These are phyloP conservation scores for Cladophialophora immunda DNA, from an alignment of 2,329 filamentous ascomycete genomes.

Conservation along the genomic window DNA sequence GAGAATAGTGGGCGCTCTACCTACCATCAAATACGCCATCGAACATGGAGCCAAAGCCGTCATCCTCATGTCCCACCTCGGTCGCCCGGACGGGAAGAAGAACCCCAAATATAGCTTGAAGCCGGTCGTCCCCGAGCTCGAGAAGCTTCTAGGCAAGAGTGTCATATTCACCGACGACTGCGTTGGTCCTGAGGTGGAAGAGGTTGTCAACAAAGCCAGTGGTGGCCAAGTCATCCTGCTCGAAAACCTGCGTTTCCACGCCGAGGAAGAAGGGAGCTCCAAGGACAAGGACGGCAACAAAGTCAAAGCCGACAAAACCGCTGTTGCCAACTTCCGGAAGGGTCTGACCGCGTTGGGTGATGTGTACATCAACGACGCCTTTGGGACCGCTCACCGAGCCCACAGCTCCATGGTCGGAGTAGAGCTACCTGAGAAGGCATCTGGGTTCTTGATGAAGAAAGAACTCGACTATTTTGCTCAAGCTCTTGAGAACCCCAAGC, in stretches of 20 bases:
- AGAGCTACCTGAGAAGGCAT: slow-evolving; percentile 93
- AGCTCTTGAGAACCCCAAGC: slow-evolving; percentile 89
- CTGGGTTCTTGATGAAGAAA: slow-evolving; percentile 99
- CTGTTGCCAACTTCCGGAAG: slow-evolving; percentile 94
- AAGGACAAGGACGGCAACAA: slow-evolving; percentile 97
- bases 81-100: slow-evolving; percentile 87
- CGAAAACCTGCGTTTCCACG: slow-evolving; percentile 98
- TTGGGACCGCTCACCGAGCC: slow-evolving; percentile 96
- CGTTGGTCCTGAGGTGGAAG: slow-evolving; percentile 89
- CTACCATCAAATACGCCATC: slow-evolving; percentile 93
- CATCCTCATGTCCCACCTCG: slow-evolving; percentile 97
- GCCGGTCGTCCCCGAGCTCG: slow-evolving; percentile 88
- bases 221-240: slow-evolving; percentile 86
- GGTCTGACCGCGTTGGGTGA: slow-evolving; percentile 93
- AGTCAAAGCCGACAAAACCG: slow-evolving; percentile 93
- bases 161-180: slow-evolving; percentile 91
- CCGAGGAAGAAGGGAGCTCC: slow-evolving; percentile 95
- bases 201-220: slow-evolving; percentile 81
- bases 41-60: slow-evolving; percentile 92
- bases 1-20: slow-evolving; percentile 94
- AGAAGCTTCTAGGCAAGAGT: slow-evolving; percentile 84
- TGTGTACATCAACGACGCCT: slow-evolving; percentile 97
- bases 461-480: slow-evolving; percentile 99
- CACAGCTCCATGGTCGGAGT: slow-evolving; percentile 99
- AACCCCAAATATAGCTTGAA: slow-evolving; percentile 95